A percentile compares a stretch with the other conserved stretches of the same genome.
Evolutionary conservation across 2,329 filamentous ascomycete genomes (phyloP).

Genomic region (Zasmidium citrigriseum): DNA sequence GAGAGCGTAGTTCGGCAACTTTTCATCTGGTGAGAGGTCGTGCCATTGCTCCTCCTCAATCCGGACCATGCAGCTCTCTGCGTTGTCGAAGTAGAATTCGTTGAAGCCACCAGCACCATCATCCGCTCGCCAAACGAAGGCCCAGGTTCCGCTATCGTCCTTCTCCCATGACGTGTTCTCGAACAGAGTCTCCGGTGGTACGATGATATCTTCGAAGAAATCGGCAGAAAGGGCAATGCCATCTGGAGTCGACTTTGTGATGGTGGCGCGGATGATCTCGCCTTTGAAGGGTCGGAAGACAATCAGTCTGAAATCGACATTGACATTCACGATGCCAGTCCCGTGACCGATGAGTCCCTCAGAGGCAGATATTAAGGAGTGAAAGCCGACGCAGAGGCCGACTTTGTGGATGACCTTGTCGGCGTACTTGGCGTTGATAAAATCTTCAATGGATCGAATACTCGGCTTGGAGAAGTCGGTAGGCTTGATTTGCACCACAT

Average conservation of each 20-base stretch:
- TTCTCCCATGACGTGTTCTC: constrained; percentile 55
- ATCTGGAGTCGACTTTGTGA: constrained; percentile 76
- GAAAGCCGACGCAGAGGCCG: constrained; percentile 89
- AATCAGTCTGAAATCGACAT: constrained; percentile 90
- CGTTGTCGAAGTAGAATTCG: constrained; percentile 82
- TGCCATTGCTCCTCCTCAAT: constrained; percentile 89
- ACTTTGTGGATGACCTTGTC: constrained; percentile 96
- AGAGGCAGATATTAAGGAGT: constrained; percentile 84
- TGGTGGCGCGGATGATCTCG: constrained; percentile 84
- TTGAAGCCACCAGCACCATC: constrained; percentile 54
- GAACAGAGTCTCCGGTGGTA: constrained; percentile 71
- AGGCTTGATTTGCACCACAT: constrained; percentile 89
- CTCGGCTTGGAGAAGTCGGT: constrained; percentile 85
- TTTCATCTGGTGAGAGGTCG: constrained; percentile 80
- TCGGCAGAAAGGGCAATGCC: constrained; percentile 66
- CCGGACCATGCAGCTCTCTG: constrained; percentile 84
- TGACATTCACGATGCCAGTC: constrained; percentile 89
- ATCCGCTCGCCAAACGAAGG: constrained; percentile 78
- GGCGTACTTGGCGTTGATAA: constrained; percentile 94
- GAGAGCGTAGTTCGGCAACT: constrained; percentile 30
- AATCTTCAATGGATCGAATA: constrained; percentile 85
- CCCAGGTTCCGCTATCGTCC: constrained; percentile 46
- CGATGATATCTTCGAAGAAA: constrained; percentile 91
- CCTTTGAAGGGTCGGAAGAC: constrained; percentile 96
- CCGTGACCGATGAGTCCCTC: constrained; percentile 94